Evolutionary conservation across 495 filamentous ascomycete genomes (phyloP).

Genomic region (Penicillium psychrofluorescens): DNA sequence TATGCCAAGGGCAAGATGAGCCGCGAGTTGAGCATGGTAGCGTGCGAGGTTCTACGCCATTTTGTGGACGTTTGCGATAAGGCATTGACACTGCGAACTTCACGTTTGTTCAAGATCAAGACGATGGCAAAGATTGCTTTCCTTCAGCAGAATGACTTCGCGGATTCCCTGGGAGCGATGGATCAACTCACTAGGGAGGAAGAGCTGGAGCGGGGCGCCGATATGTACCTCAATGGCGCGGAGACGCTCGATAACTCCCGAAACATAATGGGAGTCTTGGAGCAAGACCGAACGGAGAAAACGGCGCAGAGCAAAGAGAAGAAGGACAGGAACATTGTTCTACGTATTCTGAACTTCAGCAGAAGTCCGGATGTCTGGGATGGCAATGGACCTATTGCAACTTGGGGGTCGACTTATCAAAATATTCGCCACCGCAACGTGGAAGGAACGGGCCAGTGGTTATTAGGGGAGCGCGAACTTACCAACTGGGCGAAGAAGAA

Average conservation of each 20-base stretch:
- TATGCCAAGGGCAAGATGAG: constrained; percentile 3
- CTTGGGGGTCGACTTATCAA: constrained; percentile 3
- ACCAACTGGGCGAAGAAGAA: not conserved
- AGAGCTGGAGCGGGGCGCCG: not conserved
- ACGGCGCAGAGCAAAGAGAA: not conserved
- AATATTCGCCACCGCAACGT: constrained; percentile 2
- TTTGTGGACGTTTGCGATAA: constrained; percentile 3
- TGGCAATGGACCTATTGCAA: not conserved
- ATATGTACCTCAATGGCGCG: not conserved
- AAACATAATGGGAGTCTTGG: not conserved
- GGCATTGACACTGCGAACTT: not conserved
- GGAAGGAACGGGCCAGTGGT: constrained; percentile 4
- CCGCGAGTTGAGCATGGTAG: not conserved
- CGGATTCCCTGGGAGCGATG: not conserved
- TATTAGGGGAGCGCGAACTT: not conserved
- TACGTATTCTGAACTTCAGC: not conserved
- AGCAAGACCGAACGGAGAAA: not conserved
- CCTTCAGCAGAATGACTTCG: not conserved
- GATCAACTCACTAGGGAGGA: constrained; percentile 1
- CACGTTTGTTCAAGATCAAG: not conserved
- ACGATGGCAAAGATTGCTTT: constrained; percentile 4
- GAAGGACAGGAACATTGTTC: not conserved
- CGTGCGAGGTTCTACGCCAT: not conserved
- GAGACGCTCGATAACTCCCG: not conserved
- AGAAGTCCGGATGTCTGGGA: constrained; percentile 4